These are phyloP conservation scores for Stephanodiscus minutulus DNA, from an alignment of 108 stramenopile genomes.

Conservation along the genomic window DNA sequence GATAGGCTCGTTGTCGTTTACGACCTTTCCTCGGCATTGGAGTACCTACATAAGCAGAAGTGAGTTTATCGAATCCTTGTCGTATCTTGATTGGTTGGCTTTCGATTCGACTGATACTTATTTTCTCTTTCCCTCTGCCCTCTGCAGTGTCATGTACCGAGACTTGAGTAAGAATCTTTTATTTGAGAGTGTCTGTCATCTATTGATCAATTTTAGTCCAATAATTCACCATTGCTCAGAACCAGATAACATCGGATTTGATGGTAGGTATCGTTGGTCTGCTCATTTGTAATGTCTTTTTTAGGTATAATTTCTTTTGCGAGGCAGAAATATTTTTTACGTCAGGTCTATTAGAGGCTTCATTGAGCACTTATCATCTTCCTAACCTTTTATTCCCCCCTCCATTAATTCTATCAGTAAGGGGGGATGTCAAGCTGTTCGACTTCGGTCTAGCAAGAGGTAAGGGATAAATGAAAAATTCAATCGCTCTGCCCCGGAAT, in stretches of 20 bases:
- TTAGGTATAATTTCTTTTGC: no score
- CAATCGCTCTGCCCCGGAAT: background rate
- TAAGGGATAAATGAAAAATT: background rate
- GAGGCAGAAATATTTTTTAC: no score
- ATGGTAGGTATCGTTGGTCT: conserved; percentile 14
- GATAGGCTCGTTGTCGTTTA: conserved; percentile 74
- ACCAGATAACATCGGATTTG: conserved; percentile 51
- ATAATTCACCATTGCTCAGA: conserved; percentile 15
- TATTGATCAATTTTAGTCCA: background rate
- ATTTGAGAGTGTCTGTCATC: background rate
- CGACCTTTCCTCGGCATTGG: conserved; percentile 75
- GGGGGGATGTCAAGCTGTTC: conserved; percentile 64
- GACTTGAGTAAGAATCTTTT: conserved; percentile 52
- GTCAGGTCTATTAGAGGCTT: no score
- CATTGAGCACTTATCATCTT: no score
- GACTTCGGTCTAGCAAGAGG: conserved; percentile 73
- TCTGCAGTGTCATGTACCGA: conserved; percentile 69
- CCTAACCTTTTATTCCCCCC: no score
- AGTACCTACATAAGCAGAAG: conserved; percentile 72
- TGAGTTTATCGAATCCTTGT: conserved; percentile 36
- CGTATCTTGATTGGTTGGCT: background rate
- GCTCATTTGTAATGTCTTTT: background rate
- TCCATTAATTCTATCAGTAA: background rate
- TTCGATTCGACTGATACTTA: background rate
- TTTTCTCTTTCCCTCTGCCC: conserved; percentile 6